phyloP scores from a whole-genome alignment of 176 grass and related monocot species.

The Cenchrus purpureus region DNA sequence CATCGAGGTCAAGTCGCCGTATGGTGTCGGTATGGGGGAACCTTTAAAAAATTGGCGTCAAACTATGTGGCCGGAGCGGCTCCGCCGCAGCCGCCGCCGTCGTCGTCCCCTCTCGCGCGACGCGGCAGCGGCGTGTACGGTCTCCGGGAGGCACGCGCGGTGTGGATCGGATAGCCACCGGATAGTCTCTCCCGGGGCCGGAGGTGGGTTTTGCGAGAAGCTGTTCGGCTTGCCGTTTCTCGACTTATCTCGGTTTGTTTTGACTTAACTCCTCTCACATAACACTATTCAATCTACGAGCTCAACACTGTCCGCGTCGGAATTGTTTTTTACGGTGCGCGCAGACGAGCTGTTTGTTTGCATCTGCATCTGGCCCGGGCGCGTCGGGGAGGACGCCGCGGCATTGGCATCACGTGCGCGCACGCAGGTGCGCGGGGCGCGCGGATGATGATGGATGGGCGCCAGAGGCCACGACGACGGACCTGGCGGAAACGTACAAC shows the following conservation, averaged over 20 bases:
- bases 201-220: no score
- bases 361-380: background rate
- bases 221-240: no score
- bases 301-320: background rate
- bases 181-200: no score
- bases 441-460: background rate
- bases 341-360: background rate
- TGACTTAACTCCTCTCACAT: no score
- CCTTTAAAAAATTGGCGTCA: background rate
- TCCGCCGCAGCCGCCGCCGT: background rate
- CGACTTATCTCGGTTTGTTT: no score
- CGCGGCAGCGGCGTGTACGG: background rate
- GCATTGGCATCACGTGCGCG: background rate
- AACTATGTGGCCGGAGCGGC: background rate
- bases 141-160: constrained; percentile 19
- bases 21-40: background rate
- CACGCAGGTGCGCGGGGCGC: background rate
- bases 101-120: background rate
- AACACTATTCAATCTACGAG: no score
- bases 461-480: background rate
- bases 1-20: constrained; percentile 17
- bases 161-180: background rate
- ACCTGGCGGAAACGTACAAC: background rate
- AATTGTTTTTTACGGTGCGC: background rate
- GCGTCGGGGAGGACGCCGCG: background rate